Percentiles rank a stretch among this genome's conserved stretches.
Conservation (phyloP, 2,329 filamentous ascomycete species). For the Colletotrichum tropicicola region DNA sequence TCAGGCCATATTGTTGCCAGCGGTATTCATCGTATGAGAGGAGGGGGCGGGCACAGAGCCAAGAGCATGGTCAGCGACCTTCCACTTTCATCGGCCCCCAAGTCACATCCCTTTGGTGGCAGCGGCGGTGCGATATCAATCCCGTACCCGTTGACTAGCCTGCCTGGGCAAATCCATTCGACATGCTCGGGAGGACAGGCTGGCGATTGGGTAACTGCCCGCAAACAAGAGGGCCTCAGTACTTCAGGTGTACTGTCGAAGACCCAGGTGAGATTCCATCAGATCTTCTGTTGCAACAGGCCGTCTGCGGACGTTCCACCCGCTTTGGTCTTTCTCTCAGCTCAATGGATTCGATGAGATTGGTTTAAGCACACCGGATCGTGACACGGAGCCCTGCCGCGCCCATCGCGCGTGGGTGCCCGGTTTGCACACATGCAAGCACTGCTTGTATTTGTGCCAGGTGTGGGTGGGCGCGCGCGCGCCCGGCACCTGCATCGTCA, state of each 20-base stretch:
- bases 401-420: background rate
- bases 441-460: conserved; percentile 1
- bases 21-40: conserved; percentile 20
- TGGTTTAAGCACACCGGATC: background rate
- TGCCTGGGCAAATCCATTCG: background rate
- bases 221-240: background rate
- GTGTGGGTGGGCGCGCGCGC: background rate
- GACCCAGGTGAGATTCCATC: background rate
- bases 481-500: background rate
- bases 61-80: conserved; percentile 22
- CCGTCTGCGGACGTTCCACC: background rate
- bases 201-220: background rate
- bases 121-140: conserved; percentile 12
- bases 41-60: conserved; percentile 3
- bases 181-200: background rate
- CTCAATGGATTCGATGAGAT: background rate
- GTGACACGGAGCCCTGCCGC: background rate
- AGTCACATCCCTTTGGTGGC: conserved; percentile 23
- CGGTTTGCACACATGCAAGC: background rate
- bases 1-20: conserved; percentile 22
- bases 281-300: conserved; percentile 6
- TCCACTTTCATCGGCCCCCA: conserved; percentile 29
- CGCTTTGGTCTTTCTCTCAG: background rate
- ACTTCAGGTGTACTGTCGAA: background rate
- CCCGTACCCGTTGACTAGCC: background rate